Evolutionary conservation across 192 early-diverging fungal species (phyloP).

Genomic region (Geranomyces variabilis): DNA sequence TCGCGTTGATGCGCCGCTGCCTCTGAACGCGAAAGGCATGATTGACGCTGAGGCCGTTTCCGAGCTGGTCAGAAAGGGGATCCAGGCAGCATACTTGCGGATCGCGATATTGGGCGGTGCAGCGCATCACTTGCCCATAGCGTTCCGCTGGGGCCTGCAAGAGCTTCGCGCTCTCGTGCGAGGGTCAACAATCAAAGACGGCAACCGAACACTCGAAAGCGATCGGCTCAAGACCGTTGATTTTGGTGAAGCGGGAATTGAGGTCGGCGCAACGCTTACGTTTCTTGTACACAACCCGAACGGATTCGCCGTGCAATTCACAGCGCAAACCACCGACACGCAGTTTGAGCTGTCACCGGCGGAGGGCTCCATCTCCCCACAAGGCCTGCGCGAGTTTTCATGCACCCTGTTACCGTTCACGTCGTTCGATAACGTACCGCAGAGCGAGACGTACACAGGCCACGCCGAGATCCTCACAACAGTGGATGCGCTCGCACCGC

Average conservation of each 20-base stretch:
- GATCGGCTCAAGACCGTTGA: conserved; percentile 39
- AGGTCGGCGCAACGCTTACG: conserved; percentile 31
- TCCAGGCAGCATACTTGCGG: conserved; percentile 26
- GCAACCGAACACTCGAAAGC: conserved; percentile 32
- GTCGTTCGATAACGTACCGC: conserved; percentile 33
- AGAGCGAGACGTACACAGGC: conserved; percentile 37
- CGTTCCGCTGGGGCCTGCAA: conserved; percentile 33
- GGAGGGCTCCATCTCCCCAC: conserved; percentile 26
- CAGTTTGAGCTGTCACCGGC: conserved; percentile 29
- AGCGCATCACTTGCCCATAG: conserved; percentile 36
- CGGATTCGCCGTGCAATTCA: conserved; percentile 37
- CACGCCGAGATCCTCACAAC: conserved; percentile 27
- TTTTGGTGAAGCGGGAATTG: conserved; percentile 51
- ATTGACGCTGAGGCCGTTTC: conserved; percentile 28
- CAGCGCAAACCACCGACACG: conserved; percentile 24
- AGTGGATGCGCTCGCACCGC: conserved; percentile 23
- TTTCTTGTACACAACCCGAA: conserved; percentile 51
- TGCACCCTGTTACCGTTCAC: conserved; percentile 37
- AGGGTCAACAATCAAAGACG: conserved; percentile 23
- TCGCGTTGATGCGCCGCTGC: conserved; percentile 28
- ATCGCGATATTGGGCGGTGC: conserved; percentile 38
- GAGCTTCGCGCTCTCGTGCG: conserved; percentile 30
- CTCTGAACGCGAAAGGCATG: conserved; percentile 15
- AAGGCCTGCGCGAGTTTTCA: conserved; percentile 36
- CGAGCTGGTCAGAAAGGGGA: conserved; percentile 19